Percentiles rank a stretch among this genome's conserved stretches.
These are phyloP conservation scores for Ormosia emarginata DNA, from an alignment of 306 rosid genomes.

Conservation along the genomic window DNA sequence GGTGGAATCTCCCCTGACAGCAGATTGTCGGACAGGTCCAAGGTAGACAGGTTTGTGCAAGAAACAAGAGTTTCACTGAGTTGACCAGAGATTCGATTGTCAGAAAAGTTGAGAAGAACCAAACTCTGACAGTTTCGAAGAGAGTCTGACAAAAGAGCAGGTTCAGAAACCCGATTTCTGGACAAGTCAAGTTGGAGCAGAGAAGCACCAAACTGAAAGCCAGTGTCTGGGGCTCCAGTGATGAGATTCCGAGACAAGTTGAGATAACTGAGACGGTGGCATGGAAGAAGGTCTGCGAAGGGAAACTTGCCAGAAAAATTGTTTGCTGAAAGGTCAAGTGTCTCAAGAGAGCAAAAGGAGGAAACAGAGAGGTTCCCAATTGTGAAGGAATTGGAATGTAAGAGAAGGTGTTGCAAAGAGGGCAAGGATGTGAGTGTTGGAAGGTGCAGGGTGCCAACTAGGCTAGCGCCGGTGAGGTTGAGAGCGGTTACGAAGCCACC, in stretches of 20 bases:
- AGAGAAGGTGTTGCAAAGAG: conserved; percentile 26
- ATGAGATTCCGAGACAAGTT: conserved; percentile 54
- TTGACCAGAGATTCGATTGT: conserved; percentile 45
- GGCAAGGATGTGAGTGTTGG: conserved; percentile 44
- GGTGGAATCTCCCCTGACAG: conserved; percentile 48
- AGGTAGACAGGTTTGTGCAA: conserved; percentile 28
- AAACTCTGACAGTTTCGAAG: conserved; percentile 31
- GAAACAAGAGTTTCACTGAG: conserved; percentile 26
- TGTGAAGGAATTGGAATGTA: conserved; percentile 48
- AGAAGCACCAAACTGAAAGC: conserved; percentile 18
- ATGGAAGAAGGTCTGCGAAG: conserved; percentile 18
- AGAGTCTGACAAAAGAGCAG: conserved; percentile 13
- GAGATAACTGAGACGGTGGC: conserved; percentile 30
- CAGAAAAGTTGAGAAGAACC: conserved; percentile 45
- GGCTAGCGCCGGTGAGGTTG: conserved; percentile 47
- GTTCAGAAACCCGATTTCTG: conserved; percentile 42
- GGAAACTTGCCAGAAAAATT: conserved; percentile 42
- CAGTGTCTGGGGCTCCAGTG: conserved; percentile 14
- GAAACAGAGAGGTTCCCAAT: conserved; percentile 31
- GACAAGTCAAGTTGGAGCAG: conserved; percentile 53
- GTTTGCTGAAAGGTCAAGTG: conserved; percentile 60
- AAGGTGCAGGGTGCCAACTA: conserved; percentile 51
- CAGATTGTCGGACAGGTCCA: conserved; percentile 51
- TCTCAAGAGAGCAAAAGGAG: conserved; percentile 28
- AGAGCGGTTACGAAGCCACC: conserved; percentile 34